Percentiles rank a stretch among this genome's conserved stretches.
Evolutionary conservation across 2,329 filamentous ascomycete genomes (phyloP).

Genomic region (Alternaria hordeiaustralica): DNA sequence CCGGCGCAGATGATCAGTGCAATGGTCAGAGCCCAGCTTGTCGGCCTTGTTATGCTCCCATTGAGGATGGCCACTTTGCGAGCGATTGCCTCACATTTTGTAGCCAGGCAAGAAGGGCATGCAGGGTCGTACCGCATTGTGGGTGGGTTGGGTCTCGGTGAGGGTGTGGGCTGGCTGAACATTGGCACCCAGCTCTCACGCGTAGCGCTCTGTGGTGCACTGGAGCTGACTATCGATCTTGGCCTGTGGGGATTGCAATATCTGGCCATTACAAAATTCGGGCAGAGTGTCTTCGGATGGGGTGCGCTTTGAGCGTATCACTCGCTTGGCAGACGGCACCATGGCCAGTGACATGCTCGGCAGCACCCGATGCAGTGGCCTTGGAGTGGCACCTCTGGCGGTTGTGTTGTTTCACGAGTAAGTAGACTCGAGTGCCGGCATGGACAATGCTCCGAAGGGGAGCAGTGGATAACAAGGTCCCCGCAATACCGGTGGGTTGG

Average conservation of each 20-base stretch:
- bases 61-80: conserved; percentile 39
- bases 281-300: conserved; percentile 44
- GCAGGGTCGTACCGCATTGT: conserved; percentile 15
- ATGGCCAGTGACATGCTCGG: background rate
- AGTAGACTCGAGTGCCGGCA: conserved; percentile 10
- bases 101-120: conserved; percentile 17
- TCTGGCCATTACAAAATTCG: conserved; percentile 34
- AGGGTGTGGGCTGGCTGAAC: conserved; percentile 22
- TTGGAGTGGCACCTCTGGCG: conserved; percentile 6
- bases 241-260: conserved; percentile 45
- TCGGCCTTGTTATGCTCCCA: conserved; percentile 39
- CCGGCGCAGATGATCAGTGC: conserved; percentile 42
- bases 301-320: conserved; percentile 35
- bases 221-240: conserved; percentile 44
- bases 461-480: conserved; percentile 4
- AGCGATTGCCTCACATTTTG: conserved; percentile 41
- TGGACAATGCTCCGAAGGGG: conserved; percentile 6
- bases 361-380: conserved; percentile 16
- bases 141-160: conserved; percentile 10
- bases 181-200: conserved; percentile 37
- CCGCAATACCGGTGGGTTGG: conserved; percentile 3
- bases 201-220: conserved; percentile 39
- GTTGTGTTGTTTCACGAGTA: conserved; percentile 10
- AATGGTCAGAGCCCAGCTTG: conserved; percentile 41
- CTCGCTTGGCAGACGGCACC: background rate